Evolutionary conservation across 257 asterid species (phyloP).

Genomic region (Galeopsis tetrahit): DNA sequence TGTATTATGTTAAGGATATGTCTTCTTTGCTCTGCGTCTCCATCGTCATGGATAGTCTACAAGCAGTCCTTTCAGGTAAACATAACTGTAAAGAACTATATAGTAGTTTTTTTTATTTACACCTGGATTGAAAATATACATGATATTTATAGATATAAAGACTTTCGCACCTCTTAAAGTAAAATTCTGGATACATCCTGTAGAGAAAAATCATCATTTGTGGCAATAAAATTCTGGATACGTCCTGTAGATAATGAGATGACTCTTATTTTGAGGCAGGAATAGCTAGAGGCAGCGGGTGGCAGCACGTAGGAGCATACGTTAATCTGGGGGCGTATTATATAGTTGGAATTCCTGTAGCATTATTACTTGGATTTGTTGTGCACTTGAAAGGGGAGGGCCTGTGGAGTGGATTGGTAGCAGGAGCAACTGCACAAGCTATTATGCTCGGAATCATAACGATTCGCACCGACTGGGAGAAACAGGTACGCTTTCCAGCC

Average conservation of each 20-base stretch:
- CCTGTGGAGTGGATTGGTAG: slow-evolving; percentile 49
- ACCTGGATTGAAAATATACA: too few species aligned
- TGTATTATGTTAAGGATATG: slow-evolving; percentile 52
- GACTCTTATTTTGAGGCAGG: slow-evolving; percentile 35
- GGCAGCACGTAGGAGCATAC: slow-evolving; percentile 56
- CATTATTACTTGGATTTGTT: slow-evolving; percentile 46
- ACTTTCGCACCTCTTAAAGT: too few species aligned
- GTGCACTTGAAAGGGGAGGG: slow-evolving; percentile 50
- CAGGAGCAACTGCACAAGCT: slow-evolving; percentile 47
- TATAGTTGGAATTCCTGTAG: slow-evolving; percentile 49
- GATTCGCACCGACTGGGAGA: slow-evolving; percentile 44
- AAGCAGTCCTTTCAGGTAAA: slow-evolving; percentile 62
- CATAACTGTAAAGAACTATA: too few species aligned
- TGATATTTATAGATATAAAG: too few species aligned
- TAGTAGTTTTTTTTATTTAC: too few species aligned
- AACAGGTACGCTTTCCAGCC: slow-evolving; percentile 36
- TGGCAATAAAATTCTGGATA: too few species aligned
- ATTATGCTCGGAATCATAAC: slow-evolving; percentile 41
- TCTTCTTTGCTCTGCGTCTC: slow-evolving; percentile 59
- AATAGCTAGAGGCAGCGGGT: slow-evolving; percentile 56
- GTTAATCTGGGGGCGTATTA: slow-evolving; percentile 56
- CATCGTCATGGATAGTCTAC: slow-evolving; percentile 54
- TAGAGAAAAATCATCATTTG: too few species aligned
- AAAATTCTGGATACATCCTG: too few species aligned
- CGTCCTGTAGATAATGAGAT: too few species aligned